A percentile compares a stretch with the other conserved stretches of the same genome.
Evolutionary conservation across 441 rosid genomes (phyloP).

Genomic region (Corymbia citriodora): DNA sequence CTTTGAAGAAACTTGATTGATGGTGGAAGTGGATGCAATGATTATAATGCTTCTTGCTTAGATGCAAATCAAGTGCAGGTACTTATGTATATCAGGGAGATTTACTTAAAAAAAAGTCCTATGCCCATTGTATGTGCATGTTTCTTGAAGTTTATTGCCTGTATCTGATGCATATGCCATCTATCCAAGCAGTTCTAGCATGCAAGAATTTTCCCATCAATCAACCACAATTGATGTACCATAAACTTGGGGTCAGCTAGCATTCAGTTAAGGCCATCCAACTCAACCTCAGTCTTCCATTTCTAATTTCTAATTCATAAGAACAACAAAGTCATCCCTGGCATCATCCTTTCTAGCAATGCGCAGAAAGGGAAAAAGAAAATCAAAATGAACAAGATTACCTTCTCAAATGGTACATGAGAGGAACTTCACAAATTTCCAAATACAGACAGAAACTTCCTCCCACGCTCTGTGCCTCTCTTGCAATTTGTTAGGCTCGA

Average conservation of each 20-base stretch:
- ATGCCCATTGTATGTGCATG: too few relatives aligned
- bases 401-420: not conserved
- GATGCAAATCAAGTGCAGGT: not conserved
- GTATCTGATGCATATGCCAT: not conserved
- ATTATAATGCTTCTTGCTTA: not conserved
- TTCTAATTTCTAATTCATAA: too few relatives aligned
- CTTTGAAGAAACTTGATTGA: not conserved
- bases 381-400: too few relatives aligned
- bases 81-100: not conserved
- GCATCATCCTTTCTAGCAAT: not conserved
- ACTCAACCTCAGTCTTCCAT: not conserved
- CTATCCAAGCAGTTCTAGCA: not conserved
- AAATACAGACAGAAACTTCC: not conserved
- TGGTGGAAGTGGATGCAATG: not conserved
- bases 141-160: not conserved
- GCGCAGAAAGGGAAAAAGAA: not conserved
- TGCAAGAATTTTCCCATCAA: not conserved
- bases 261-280: not conserved
- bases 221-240: not conserved
- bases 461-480: fast-evolving
- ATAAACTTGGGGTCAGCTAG: not conserved
- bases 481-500: too few relatives aligned
- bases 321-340: not conserved
- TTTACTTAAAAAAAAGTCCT: too few relatives aligned
- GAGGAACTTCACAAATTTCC: not conserved